Base-by-base conservation (phyloP, 1,284 basidiomycete species). In the Sanghuangporus baumii region DNA sequence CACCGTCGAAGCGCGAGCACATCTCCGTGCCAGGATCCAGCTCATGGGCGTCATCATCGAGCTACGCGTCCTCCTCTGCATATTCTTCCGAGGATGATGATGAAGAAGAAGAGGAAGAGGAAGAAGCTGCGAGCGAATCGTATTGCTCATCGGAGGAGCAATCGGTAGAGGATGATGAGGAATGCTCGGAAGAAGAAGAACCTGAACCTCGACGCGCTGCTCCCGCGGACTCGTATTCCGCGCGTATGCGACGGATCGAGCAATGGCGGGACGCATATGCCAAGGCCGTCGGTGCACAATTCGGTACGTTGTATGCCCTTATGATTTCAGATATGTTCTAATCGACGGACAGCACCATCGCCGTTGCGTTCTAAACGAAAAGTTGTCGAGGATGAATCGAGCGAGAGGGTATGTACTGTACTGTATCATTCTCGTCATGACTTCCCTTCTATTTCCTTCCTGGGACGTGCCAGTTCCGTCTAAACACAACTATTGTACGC, bases 181-280 rank as follows among this genome's bases (percentile, higher is more conserved):
- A 59, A n/a, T 50, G 36, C 43, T n/a, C 48, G 12, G 73, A 73
- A 36, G 81, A 69, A 66, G 69, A 71, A 52, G 74, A 75, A 60
- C 69, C 72, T n/a, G 62, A 66, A 18, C 60, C 68, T 47, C 31
- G 67, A 0, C 68, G 64, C 7, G 71, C 70, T 65, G 72, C 79
- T 31, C 1, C 43, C 43, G 75, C 82, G 62, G 83, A 86, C 67
- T 83, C 84, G 0, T 84, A 82, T 71, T 74, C 69, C 51, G 67
- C 73, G 1, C 77, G 78, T 64, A 81, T 83, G 76, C 82, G 79
- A 70, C 81, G 82, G 65, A 83, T 89, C 58, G 78, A 85, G 41
- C 77, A 81, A 14, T 88, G 87, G 87, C 76, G 87, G 65, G 81
- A 86, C 57, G 75, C 67, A 23, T 72, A 71, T 59, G 69, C 70